These are phyloP conservation scores for Aspergillus saccharolyticus DNA, from an alignment of 495 filamentous ascomycete genomes.

Conservation along the genomic window DNA sequence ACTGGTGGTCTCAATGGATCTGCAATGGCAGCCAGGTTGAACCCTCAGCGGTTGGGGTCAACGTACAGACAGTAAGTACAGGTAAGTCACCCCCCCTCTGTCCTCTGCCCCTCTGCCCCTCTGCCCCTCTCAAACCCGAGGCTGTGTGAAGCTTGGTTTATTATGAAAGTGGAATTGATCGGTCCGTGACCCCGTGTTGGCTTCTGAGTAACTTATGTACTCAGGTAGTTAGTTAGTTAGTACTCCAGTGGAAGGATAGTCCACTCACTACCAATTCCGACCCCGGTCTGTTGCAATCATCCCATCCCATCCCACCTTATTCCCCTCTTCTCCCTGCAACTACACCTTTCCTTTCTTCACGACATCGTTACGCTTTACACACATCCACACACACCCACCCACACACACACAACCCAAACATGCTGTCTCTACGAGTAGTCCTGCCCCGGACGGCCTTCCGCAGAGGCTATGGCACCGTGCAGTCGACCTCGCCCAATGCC, in stretches of 20 bases:
- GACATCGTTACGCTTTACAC: too few species aligned
- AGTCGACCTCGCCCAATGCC: constrained; percentile 28
- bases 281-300: neutral
- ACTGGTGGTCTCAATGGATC: neutral
- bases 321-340: neutral
- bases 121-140: constrained; percentile 8
- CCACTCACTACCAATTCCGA: neutral
- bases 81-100: too few species aligned
- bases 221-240: neutral
- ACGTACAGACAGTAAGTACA: neutral
- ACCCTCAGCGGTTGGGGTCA: constrained; percentile 6
- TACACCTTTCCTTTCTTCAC: neutral
- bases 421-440: constrained; percentile 31
- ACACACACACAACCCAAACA: constrained; percentile 10
- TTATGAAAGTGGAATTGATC: too few species aligned
- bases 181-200: too few species aligned
- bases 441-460: constrained; percentile 26
- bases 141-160: neutral
- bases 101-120: too few species aligned
- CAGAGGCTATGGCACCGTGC: constrained; percentile 43
- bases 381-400: neutral
- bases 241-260: too few species aligned
- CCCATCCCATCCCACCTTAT: neutral
- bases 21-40: neutral
- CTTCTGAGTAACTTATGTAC: too few species aligned